A percentile compares a stretch with the other conserved stretches of the same genome.
These are phyloP conservation scores for Hypoxylon fuscum DNA, from an alignment of 495 filamentous ascomycete genomes.

Conservation along the genomic window DNA sequence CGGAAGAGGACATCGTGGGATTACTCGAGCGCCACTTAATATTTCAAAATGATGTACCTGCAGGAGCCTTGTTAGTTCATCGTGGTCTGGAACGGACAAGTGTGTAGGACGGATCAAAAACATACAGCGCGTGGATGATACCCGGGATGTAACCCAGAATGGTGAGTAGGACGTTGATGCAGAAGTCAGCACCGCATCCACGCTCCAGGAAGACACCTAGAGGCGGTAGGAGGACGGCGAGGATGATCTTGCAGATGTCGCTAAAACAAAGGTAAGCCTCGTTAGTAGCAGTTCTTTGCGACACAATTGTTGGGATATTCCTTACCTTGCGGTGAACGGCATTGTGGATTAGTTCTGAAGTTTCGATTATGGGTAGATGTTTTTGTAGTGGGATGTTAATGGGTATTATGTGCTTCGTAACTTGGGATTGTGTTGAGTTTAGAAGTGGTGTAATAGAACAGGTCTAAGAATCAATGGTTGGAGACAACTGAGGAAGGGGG, in stretches of 20 bases:
- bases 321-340: conserved; percentile 68
- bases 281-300: conserved; percentile 7
- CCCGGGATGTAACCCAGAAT: conserved; percentile 84
- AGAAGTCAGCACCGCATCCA: conserved; percentile 81
- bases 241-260: conserved; percentile 90
- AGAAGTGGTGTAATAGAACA: not conserved
- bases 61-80: conserved; percentile 26
- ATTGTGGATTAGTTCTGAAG: conserved; percentile 44
- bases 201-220: conserved; percentile 92
- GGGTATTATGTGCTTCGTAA: not conserved
- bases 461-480: not conserved
- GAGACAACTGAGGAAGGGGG: conserved; percentile 4
- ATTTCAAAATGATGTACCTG: conserved; percentile 61
- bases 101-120: conserved; percentile 8
- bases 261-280: conserved; percentile 49
- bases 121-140: conserved; percentile 75
- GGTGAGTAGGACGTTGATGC: conserved; percentile 89
- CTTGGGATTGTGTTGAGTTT: not conserved
- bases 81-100: not conserved
- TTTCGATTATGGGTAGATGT: not conserved
- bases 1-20: conserved; percentile 12
- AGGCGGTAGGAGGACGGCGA: conserved; percentile 86
- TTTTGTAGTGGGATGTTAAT: not conserved
- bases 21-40: conserved; percentile 43
- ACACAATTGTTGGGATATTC: conserved; percentile 1